Evolutionary conservation across 176 grass and related monocot species (phyloP), one percentile per base, ranked within the genome.

Genomic region (Phoenix dactylifera): DNA sequence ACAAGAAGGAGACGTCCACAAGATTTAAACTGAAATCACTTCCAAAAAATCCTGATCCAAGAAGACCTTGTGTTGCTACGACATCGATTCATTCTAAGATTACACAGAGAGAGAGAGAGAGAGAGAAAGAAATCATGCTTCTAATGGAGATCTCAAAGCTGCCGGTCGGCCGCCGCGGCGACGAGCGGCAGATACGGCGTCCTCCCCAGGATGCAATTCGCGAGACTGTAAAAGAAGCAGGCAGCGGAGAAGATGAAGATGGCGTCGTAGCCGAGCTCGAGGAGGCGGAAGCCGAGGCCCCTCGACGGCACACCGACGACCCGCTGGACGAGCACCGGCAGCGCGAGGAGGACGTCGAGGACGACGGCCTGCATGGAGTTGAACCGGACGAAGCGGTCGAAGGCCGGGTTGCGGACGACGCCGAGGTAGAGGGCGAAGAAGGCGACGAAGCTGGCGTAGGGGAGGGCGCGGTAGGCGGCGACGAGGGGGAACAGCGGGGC

Each of bases 131-230:
- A 3, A 44, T 32, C 29, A 32, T 44, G 35, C 9, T 44, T 44
- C 9, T 12, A 44, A 44, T 12, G 35, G 35, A 44, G 35, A 3
- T 44, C 55, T 66, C 24, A 76, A 7, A 82, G 49, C 54, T 82
- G 79, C 7, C 62, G 59, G 23, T 82, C 48, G 18, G 79, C 73
- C 4, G 62, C 60, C 6, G 73, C 7, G n/a, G 55, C 70, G 2
- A 76, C 72, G 2, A 76, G 1, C 16, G 79, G 79, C 51, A 82
- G 59, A 25, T 76, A 59, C 10, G 72, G 79, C 5, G 78, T 74
- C 49, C 65, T 58, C 4, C 78, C 78, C 17, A 81, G 20, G 24
- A 75, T 19, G 67, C 71, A 75, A 24, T 32, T 69, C 26, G 69
- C 17, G 28, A 72, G 49, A 35, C 60, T 49, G 53, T 82, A 82